Conservation (phyloP, 495 filamentous ascomycete genomes). For the Neurospora sp. region DNA sequence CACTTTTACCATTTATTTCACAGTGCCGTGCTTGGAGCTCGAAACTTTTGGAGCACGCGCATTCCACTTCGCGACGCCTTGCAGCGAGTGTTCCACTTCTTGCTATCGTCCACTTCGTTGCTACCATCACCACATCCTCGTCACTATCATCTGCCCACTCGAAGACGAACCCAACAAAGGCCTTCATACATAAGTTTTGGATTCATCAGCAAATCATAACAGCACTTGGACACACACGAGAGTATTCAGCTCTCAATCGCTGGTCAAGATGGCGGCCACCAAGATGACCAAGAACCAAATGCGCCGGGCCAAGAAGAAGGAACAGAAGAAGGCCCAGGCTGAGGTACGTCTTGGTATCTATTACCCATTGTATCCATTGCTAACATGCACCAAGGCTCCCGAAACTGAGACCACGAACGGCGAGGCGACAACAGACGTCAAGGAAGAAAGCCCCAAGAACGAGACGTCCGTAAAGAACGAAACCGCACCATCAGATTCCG, state of each 20-base stretch:
- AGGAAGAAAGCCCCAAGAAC: slow-evolving; percentile 20
- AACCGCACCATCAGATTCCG: slow-evolving; percentile 17
- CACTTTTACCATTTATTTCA: not conserved
- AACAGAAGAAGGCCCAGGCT: slow-evolving; percentile 54
- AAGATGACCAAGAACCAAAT: slow-evolving; percentile 80
- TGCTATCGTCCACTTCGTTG: not conserved
- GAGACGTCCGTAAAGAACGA: slow-evolving; percentile 3
- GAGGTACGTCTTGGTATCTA: slow-evolving; percentile 23
- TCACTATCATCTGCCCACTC: not conserved
- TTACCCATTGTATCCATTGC: not conserved
- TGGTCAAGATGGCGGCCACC: slow-evolving; percentile 39
- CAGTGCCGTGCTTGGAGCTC: not conserved
- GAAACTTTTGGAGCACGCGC: not conserved
- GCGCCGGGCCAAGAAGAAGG: slow-evolving; percentile 83
- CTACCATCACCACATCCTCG: not conserved
- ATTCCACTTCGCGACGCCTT: not conserved
- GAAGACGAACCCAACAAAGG: not conserved
- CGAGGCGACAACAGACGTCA: slow-evolving; percentile 17
- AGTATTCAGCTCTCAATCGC: slow-evolving; percentile 11
- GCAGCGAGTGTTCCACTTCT: not conserved
- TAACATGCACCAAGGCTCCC: slow-evolving; percentile 16
- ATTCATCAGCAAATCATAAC: not conserved
- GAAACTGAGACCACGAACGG: slow-evolving; percentile 9
- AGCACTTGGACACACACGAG: not conserved
- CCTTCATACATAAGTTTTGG: not conserved